Evolutionary conservation across 768 basidiomycete species (phyloP).

Genomic region (Leccinum pellstonianum): DNA sequence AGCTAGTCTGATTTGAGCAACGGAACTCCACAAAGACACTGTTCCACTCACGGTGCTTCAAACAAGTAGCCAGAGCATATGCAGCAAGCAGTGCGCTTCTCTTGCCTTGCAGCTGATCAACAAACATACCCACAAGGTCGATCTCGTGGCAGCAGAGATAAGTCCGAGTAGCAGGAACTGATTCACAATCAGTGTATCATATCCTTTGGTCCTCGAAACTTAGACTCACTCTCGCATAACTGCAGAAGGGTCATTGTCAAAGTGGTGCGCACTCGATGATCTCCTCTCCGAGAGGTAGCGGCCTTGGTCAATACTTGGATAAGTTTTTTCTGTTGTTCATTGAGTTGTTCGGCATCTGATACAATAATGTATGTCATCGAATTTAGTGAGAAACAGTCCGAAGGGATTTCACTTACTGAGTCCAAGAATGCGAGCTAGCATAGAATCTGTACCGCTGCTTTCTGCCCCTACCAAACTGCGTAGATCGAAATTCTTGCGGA

Average conservation of each 20-base stretch:
- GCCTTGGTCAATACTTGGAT: not conserved
- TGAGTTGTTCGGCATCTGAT: constrained; percentile 4
- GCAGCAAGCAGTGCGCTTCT: constrained; percentile 20
- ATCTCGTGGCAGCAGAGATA: too few relatives aligned
- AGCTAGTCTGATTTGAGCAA: constrained; percentile 4
- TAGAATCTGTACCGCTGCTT: not conserved
- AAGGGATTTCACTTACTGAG: constrained; percentile 4
- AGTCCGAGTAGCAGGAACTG: constrained; percentile 7
- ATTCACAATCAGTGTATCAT: not conserved
- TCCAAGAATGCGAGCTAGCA: constrained; percentile 16
- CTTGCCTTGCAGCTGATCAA: constrained; percentile 16
- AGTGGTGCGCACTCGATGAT: constrained; percentile 18
- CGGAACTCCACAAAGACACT: not conserved
- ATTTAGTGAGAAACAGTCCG: not conserved
- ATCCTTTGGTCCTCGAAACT: not conserved
- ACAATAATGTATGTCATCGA: not conserved
- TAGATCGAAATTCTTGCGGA: not conserved
- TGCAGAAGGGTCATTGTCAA: constrained; percentile 24
- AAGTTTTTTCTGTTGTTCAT: too few relatives aligned
- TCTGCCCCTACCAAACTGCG: not conserved
- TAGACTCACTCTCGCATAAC: constrained; percentile 19
- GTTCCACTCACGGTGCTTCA: constrained; percentile 15
- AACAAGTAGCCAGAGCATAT: constrained; percentile 18
- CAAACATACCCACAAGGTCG: constrained; percentile 13
- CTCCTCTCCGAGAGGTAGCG: not conserved